Evolutionary conservation across 192 early-diverging fungal species (phyloP).

Genomic region (Rhizophagus sp.): DNA sequence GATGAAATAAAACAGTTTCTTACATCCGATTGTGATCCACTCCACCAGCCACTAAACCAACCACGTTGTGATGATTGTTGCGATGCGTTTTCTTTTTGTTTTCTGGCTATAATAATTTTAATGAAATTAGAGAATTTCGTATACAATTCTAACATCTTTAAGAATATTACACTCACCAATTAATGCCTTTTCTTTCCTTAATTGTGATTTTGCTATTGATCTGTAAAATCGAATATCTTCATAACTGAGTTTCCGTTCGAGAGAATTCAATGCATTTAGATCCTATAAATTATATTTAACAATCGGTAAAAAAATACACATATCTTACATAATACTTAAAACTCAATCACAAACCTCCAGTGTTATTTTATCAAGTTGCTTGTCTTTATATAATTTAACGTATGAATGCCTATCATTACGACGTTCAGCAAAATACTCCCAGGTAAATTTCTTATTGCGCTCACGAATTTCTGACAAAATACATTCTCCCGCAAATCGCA

Average conservation of each 20-base stretch:
- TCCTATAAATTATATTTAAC: conserved; percentile 49
- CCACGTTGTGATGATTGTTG: background rate
- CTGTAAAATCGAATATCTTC: conserved; percentile 91
- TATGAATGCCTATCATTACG: conserved; percentile 79
- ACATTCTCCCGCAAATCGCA: conserved; percentile 73
- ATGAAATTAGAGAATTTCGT: conserved; percentile 6
- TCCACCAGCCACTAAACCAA: conserved; percentile 38
- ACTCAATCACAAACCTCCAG: conserved; percentile 35
- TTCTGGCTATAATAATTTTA: conserved; percentile 10
- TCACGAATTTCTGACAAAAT: conserved; percentile 90
- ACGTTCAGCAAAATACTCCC: conserved; percentile 79
- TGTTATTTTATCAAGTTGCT: conserved; percentile 47
- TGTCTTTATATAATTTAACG: conserved; percentile 71
- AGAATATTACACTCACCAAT: conserved; percentile 43
- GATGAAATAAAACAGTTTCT: background rate
- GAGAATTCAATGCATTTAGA: conserved; percentile 50
- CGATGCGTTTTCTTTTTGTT: background rate
- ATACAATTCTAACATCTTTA: background rate
- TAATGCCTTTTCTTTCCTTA: conserved; percentile 73
- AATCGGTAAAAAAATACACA: background rate
- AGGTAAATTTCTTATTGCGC: conserved; percentile 78
- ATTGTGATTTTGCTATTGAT: conserved; percentile 66
- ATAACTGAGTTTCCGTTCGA: conserved; percentile 81
- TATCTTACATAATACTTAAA: background rate
- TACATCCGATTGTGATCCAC: conserved; percentile 20